phyloP scores from a whole-genome alignment of 495 filamentous ascomycete species.

The Trichoderma virens region DNA sequence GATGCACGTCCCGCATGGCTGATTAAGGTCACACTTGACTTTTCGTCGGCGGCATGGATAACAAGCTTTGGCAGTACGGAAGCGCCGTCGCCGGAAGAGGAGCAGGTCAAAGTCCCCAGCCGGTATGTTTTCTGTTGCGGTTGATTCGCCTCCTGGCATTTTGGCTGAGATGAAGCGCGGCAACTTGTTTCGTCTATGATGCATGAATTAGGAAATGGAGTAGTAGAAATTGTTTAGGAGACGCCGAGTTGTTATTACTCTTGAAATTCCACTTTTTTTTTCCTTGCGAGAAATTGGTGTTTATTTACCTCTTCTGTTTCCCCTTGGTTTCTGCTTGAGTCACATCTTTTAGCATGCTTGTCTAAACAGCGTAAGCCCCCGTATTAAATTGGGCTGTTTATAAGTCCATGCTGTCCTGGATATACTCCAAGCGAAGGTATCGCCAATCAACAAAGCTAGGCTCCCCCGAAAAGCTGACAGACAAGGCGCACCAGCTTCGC shows the following conservation, averaged over 20 bases:
- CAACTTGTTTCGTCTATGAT: background rate
- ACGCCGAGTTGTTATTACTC: background rate
- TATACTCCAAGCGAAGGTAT: background rate
- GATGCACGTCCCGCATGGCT: conserved; percentile 2
- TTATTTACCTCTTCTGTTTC: background rate
- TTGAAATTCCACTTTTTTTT: background rate
- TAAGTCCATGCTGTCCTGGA: background rate
- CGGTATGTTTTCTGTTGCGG: background rate
- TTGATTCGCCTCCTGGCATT: background rate
- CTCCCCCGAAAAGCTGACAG: background rate
- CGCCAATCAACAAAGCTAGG: background rate
- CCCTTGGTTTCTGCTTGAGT: background rate
- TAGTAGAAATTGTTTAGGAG: background rate
- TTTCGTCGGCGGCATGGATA: background rate
- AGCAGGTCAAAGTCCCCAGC: background rate
- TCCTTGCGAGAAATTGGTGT: background rate
- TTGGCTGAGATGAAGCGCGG: background rate
- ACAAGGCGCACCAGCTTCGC: background rate
- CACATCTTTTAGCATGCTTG: background rate
- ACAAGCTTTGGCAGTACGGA: background rate
- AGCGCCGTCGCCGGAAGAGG: background rate
- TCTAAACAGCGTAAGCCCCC: background rate
- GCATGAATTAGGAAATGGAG: background rate
- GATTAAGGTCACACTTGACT: conserved; percentile 4
- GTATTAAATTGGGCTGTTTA: background rate